phyloP scores from a whole-genome alignment of 352 stramenopile species.

The Phytophthora parvispora region DNA sequence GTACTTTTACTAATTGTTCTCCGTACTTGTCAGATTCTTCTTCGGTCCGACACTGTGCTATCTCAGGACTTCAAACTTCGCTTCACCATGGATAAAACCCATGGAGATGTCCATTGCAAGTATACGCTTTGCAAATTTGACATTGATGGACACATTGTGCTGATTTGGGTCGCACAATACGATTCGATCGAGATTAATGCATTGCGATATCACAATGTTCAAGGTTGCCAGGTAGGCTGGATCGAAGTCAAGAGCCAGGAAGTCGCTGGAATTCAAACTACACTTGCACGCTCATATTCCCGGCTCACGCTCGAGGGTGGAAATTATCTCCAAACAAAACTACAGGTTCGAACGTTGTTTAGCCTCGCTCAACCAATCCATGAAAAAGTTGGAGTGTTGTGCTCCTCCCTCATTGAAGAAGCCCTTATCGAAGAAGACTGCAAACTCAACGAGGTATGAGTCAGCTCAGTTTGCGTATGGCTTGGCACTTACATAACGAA shows the following conservation, averaged over 20 bases:
- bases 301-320: slow-evolving; percentile 44
- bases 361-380: slow-evolving; percentile 37
- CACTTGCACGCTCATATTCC: slow-evolving; percentile 53
- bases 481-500: too few species aligned
- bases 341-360: slow-evolving; percentile 28
- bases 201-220: slow-evolving; percentile 24
- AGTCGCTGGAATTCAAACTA: neutral
- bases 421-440: slow-evolving; percentile 48
- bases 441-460: neutral
- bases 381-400: slow-evolving; percentile 27
- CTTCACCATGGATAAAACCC: neutral
- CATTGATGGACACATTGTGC: slow-evolving; percentile 36
- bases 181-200: slow-evolving; percentile 43
- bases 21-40: neutral
- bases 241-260: slow-evolving; percentile 1
- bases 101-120: slow-evolving; percentile 16
- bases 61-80: slow-evolving; percentile 9
- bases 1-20: neutral
- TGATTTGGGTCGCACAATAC: slow-evolving; percentile 44
- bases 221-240: slow-evolving; percentile 32
- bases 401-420: slow-evolving; percentile 30
- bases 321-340: slow-evolving; percentile 37
- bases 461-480: neutral
- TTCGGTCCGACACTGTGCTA: slow-evolving; percentile 18
- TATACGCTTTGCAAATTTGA: slow-evolving; percentile 43